These are phyloP conservation scores for Chlorophyllum brunneum DNA, from an alignment of 768 basidiomycete species.

Conservation along the genomic window DNA sequence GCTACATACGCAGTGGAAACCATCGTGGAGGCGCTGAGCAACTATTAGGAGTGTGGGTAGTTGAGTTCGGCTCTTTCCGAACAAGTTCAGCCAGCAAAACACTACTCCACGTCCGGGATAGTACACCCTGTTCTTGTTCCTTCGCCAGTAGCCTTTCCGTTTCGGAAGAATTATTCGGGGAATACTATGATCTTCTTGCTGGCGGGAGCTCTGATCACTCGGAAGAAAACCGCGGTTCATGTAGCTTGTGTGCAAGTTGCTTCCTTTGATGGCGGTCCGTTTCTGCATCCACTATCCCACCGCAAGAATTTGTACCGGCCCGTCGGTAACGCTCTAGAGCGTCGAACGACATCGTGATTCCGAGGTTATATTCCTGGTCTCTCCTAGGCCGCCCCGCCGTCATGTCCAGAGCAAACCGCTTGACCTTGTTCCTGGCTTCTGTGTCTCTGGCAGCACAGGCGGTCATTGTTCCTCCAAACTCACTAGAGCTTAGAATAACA, in stretches of 20 bases:
- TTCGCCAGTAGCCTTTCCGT: no score
- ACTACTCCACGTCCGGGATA: no score
- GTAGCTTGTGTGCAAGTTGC: not conserved
- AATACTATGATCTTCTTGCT: no score
- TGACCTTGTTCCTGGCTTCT: not conserved
- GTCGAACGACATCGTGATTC: not conserved
- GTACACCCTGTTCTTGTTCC: no score
- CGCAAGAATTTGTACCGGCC: constrained; percentile 1
- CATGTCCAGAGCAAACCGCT: not conserved
- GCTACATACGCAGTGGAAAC: not conserved
- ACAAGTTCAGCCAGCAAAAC: no score
- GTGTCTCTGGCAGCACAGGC: not conserved
- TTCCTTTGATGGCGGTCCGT: constrained; percentile 1
- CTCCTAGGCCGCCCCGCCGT: not conserved
- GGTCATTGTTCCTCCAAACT: constrained; percentile 24
- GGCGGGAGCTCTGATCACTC: no score
- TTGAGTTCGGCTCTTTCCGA: no score
- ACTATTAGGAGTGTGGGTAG: no score
- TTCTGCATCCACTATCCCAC: not conserved
- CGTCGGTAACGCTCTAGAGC: not conserved
- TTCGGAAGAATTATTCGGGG: no score
- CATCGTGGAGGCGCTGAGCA: not conserved
- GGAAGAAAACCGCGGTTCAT: no score
- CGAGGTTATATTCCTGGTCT: not conserved
- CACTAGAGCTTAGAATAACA: constrained; percentile 24